Evolutionary conservation across 805 yeast genomes (phyloP), one percentile per base, ranked within the genome.

Genomic region (Pichia nanzhaoensis): DNA sequence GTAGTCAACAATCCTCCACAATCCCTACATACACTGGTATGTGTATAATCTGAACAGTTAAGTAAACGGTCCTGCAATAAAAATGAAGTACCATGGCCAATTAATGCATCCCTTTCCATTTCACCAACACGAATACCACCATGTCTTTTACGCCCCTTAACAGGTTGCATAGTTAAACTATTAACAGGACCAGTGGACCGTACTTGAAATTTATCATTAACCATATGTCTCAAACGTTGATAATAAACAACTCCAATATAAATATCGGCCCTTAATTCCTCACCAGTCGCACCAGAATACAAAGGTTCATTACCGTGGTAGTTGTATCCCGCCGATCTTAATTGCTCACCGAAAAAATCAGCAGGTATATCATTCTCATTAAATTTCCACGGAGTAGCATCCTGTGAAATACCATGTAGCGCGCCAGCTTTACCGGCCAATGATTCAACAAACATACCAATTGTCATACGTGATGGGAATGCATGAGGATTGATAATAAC

Each of bases 61-160:
- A 93, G 74, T 60, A 93, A 73, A 68, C 99, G 82, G 65, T 93
- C 99, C 67, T 91, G 98, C 55, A 93, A 71, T 57, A 93, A 69
- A 79, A 78, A 93, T 1, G 99, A 89, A 6, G 99, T 84, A 68
- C 99, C 99, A 62, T 93, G 99, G 48, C 98, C 99, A 65, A 93
- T 89, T 58, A 93, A 73, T 2, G 99, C 99, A 76, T 93, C 99
- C 71, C 99, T 85, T 70, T 93, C 99, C 99, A 93, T 93, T 68
- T 93, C 99, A 66, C 99, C 99, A 34, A 93, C 95, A 76, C 99
- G 95, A 56, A 93, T 93, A 84, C 99, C 99, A 69, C 99, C 99
- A 54, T 84, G 81, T 71, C 98, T 81, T 82, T 93, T 93, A 72
- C 99, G 84, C 60, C 99, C 99, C 71, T 93, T 93, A 46, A 93